Conservation (phyloP, 1,284 basidiomycete species). For the Trichosporon asahii region DNA sequence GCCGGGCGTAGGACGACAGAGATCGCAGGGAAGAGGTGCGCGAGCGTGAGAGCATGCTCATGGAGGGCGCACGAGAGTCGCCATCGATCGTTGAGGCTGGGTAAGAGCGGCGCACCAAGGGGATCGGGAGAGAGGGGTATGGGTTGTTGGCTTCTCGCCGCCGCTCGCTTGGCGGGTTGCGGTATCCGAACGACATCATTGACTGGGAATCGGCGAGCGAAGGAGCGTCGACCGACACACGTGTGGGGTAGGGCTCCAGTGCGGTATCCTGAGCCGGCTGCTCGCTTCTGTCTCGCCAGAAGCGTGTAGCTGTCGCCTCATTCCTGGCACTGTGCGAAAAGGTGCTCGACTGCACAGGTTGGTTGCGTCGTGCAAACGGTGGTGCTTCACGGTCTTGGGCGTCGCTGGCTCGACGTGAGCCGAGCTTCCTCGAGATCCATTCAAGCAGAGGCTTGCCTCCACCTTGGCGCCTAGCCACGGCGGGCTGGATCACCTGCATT, state of each 20-base stretch:
- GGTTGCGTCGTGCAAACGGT: conserved; percentile 8
- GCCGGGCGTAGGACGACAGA: conserved; percentile 23
- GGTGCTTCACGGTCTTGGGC: conserved; percentile 18
- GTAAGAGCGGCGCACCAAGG: conserved; percentile 24
- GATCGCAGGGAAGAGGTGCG: conserved; percentile 33
- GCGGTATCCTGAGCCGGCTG: conserved; percentile 14
- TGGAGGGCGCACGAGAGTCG: conserved; percentile 25
- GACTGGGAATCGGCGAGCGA: conserved; percentile 42
- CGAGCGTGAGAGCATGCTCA: conserved; percentile 32
- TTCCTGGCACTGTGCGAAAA: not conserved
- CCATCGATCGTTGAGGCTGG: conserved; percentile 33
- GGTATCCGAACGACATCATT: conserved; percentile 32
- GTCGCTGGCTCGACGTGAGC: conserved; percentile 32
- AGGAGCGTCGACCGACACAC: conserved; percentile 17
- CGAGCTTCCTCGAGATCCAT: conserved; percentile 82
- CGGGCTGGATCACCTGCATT: conserved; percentile 6
- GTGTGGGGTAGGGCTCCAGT: not conserved
- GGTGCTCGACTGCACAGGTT: conserved; percentile 7
- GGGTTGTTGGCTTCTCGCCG: conserved; percentile 46
- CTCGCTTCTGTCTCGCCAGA: conserved; percentile 22
- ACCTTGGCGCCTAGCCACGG: conserved; percentile 3
- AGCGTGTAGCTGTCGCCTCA: not conserved
- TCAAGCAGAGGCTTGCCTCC: conserved; percentile 73
- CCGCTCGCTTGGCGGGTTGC: conserved; percentile 24
- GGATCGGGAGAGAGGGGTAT: conserved; percentile 46